A percentile compares a stretch with the other conserved stretches of the same genome.
These are phyloP conservation scores for Suillus ampliporus DNA, from an alignment of 768 basidiomycete species.

Conservation along the genomic window DNA sequence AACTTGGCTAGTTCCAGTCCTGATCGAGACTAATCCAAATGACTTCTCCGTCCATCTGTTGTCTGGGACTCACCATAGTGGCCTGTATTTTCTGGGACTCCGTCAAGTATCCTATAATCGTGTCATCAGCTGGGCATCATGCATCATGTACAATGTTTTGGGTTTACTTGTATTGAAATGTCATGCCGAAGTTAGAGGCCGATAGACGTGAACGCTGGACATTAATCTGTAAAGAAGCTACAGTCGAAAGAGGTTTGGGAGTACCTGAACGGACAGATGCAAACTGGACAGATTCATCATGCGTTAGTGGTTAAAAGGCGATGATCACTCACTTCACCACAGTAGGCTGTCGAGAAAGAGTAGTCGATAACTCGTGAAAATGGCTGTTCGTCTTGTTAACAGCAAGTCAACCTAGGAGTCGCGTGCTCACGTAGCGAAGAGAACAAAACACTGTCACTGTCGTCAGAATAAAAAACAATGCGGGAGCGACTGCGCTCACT, in stretches of 20 bases:
- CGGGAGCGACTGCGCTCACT: constrained; percentile 46
- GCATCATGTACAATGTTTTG: not conserved
- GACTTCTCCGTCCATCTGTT: constrained; percentile 5
- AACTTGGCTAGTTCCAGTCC: constrained; percentile 89
- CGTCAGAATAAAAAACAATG: constrained; percentile 10
- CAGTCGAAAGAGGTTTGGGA: constrained; percentile 11
- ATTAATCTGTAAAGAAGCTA: not conserved
- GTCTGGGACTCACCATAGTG: constrained; percentile 67
- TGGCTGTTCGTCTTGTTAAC: constrained; percentile 51
- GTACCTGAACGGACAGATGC: constrained; percentile 81
- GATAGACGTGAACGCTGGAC: constrained; percentile 60
- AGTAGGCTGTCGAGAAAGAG: constrained; percentile 76
- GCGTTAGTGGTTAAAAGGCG: not conserved
- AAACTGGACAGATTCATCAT: constrained; percentile 51
- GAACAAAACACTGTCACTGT: constrained; percentile 69
- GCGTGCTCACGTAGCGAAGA: constrained; percentile 82
- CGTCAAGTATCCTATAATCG: constrained; percentile 70
- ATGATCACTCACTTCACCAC: constrained; percentile 70
- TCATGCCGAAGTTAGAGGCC: constrained; percentile 64
- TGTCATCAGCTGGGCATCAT: constrained; percentile 4
- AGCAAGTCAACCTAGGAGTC: not conserved
- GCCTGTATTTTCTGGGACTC: constrained; percentile 59
- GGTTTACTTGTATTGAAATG: constrained; percentile 78
- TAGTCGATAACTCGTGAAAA: constrained; percentile 79
- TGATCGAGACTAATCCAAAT: constrained; percentile 34